Evolutionary conservation across 345 rosid species (phyloP).

Genomic region (Eutrema yunnanense): DNA sequence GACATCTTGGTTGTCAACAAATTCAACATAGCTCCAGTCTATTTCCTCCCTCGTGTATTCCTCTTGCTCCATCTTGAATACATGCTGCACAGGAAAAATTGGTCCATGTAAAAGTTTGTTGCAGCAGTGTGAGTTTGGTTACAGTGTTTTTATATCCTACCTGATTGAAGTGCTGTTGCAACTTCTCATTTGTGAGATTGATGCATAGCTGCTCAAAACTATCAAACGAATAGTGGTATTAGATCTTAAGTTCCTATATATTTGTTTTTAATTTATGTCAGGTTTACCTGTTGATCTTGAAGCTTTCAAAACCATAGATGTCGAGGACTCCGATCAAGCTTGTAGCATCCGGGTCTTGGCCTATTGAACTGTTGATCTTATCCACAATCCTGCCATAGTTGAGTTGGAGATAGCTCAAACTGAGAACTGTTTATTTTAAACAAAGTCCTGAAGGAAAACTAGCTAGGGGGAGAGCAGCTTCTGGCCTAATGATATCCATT

Average conservation of each 20-base stretch:
- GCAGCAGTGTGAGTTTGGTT: not conserved
- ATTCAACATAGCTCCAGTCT: slow-evolving; percentile 75
- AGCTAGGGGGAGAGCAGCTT: not conserved
- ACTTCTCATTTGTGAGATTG: slow-evolving; percentile 74
- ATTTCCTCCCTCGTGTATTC: slow-evolving; percentile 67
- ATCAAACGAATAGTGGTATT: not conserved
- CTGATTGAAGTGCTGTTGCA: slow-evolving; percentile 81
- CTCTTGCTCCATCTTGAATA: slow-evolving; percentile 79
- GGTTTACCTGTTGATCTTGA: slow-evolving; percentile 58
- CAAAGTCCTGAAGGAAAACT: not conserved
- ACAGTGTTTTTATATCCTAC: slow-evolving; percentile 26
- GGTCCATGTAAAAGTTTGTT: slow-evolving; percentile 6
- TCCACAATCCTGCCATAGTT: slow-evolving; percentile 59
- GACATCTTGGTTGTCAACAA: slow-evolving; percentile 73
- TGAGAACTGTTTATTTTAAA: not conserved
- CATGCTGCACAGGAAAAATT: slow-evolving; percentile 45
- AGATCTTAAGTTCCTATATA: not conserved
- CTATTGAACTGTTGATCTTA: slow-evolving; percentile 64
- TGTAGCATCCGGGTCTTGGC: slow-evolving; percentile 63
- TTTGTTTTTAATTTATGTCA: not conserved
- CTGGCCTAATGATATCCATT: not conserved
- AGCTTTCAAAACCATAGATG: slow-evolving; percentile 79
- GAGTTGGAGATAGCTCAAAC: slow-evolving; percentile 1
- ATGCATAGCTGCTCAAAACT: slow-evolving; percentile 83
- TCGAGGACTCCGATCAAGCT: slow-evolving; percentile 73